Base-by-base conservation (phyloP, 2,329 filamentous ascomycete species). In the Aureobasidium sp. region DNA sequence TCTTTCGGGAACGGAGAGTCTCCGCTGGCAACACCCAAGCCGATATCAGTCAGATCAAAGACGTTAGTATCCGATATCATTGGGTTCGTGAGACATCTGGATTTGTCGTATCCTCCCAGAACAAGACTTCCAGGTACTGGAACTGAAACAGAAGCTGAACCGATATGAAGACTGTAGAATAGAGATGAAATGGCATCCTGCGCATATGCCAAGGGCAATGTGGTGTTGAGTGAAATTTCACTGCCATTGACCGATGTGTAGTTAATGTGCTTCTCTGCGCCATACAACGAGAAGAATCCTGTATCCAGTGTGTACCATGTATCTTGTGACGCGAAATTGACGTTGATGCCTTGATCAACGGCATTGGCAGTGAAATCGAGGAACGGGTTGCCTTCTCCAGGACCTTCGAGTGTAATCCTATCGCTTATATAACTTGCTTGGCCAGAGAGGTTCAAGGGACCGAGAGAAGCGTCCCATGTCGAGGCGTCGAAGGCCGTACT, bases 381-480 rank as follows among this genome's bases (percentile, higher is more conserved):
- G 15, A 49, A 59, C 5, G 44, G 11, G 19, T 37, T 35, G 19
- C 12, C 9, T 6, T 48, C 6, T 12, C 42, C 42, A 12, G 56
- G 29, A n/a, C 33, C 29, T 7, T 40, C 19, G 6, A 59, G 22
- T n/a, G 56, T 59, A 6, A 59, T 19, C n/a, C 56, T 59, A 49
- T 59, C 56, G 24, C 42, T 59, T 33, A 59, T 47, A n/a, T 47
- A 39, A 7, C 33, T 59, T 49, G 31, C 56, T 59, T 59, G 56
- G 14, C 56, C 42, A 8, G 40, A 39, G 0, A 59, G 7, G 12
- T 59, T 49, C 17, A 59, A 15, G 2, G 56, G 57, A 19, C 7
- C 22, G 15, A 60, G 44, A n/a, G 57, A 50, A 5, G 44, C 12
- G 22, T 59, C 57, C 57, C 44, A 60, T 3, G 27, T 29, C 17